Evolutionary conservation across 345 rosid species (phyloP).

Genomic region (Populus davidiana): DNA sequence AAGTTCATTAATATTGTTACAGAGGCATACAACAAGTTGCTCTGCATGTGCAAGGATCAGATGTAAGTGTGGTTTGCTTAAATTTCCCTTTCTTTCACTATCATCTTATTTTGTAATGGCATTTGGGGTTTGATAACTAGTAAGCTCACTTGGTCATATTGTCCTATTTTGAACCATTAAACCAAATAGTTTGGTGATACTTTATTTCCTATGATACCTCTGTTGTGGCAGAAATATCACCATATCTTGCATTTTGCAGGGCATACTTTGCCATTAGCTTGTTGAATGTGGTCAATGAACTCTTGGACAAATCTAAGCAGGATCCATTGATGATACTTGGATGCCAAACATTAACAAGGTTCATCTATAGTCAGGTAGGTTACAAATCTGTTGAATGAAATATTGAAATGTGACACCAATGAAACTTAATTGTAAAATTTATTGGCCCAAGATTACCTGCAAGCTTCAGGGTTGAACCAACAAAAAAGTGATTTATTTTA

Average conservation of each 20-base stretch:
- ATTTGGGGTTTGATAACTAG: not conserved
- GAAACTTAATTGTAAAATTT: not conserved
- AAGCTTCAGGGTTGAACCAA: not conserved
- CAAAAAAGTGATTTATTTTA: not conserved
- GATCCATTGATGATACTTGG: constrained; percentile 65
- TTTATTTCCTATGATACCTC: not conserved
- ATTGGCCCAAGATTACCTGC: not conserved
- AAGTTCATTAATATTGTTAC: constrained; percentile 60
- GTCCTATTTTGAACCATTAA: not conserved
- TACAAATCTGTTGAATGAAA: not conserved
- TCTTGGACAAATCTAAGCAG: constrained; percentile 71
- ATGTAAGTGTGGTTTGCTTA: constrained; percentile 47
- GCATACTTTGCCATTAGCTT: constrained; percentile 76
- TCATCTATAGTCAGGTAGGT: constrained; percentile 80
- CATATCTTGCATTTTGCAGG: constrained; percentile 40
- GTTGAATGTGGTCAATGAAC: constrained; percentile 69
- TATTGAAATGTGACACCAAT: not conserved
- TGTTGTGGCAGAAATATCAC: not conserved
- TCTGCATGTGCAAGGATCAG: constrained; percentile 75
- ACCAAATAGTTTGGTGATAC: not conserved
- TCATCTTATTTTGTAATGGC: not conserved
- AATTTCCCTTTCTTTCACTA: not conserved
- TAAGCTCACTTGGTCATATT: not conserved
- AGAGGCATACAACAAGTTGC: constrained; percentile 73
- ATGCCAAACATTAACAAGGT: constrained; percentile 78